Conservation (phyloP, 2,329 filamentous ascomycete genomes). For the Didymella pomorum region DNA sequence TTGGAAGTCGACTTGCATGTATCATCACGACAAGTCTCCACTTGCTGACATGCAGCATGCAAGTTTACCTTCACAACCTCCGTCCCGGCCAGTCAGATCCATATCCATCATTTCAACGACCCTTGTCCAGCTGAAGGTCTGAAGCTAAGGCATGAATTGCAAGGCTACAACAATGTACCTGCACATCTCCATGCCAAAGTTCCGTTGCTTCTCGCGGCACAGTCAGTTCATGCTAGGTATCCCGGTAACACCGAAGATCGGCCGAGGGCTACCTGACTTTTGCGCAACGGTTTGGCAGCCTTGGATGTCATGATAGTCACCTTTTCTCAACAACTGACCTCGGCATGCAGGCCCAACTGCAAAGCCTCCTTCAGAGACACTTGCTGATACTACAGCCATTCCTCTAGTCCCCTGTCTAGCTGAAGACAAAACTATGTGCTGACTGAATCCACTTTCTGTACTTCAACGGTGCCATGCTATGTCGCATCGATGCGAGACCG, state of each 20-base stretch:
- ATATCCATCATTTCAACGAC: neutral
- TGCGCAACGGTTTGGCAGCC: neutral
- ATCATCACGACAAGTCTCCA: neutral
- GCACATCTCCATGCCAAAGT: neutral
- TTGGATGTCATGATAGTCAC: neutral
- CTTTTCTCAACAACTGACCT: neutral
- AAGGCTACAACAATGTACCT: neutral
- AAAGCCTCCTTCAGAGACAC: neutral
- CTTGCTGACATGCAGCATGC: neutral
- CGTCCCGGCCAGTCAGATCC: neutral
- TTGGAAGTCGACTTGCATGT: neutral
- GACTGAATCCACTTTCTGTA: neutral
- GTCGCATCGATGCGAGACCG: no score
- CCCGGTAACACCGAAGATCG: neutral
- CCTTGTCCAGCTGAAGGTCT: slow-evolving; percentile 3
- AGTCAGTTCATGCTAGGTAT: neutral
- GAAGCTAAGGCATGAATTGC: neutral
- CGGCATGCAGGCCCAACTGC: neutral
- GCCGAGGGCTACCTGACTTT: neutral
- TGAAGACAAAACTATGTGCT: neutral
- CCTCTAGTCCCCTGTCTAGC: neutral
- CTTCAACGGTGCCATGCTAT: neutral
- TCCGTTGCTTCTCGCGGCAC: neutral
- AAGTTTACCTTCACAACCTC: neutral
- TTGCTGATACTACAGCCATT: no score